phyloP scores from a whole-genome alignment of 1,284 basidiomycete species.

The Boletus sp. region DNA sequence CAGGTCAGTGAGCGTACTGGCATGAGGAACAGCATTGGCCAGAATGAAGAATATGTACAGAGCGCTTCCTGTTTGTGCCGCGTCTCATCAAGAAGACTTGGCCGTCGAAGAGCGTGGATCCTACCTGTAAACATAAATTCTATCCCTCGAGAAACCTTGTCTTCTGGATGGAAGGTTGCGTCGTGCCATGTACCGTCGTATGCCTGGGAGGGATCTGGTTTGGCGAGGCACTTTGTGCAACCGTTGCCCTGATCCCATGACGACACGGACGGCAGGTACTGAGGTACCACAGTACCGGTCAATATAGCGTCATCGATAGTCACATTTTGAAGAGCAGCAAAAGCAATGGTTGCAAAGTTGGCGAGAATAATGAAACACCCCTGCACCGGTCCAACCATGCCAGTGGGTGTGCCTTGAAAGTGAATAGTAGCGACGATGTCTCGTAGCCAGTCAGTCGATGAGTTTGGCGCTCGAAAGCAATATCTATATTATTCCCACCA shows the following conservation, averaged over 20 bases:
- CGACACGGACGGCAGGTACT: constrained; percentile 7
- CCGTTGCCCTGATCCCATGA: neutral
- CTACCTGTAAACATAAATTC: constrained; percentile 14
- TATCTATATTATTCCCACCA: too few species aligned
- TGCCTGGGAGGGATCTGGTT: neutral
- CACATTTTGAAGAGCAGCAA: constrained; percentile 2
- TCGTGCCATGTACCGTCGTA: constrained; percentile 21
- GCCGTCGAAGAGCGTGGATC: neutral
- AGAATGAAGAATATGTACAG: constrained; percentile 23
- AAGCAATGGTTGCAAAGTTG: neutral
- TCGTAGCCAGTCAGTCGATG: too few species aligned
- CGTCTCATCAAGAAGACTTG: neutral
- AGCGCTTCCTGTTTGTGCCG: constrained; percentile 12
- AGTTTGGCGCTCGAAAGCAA: too few species aligned
- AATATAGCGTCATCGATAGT: constrained; percentile 20
- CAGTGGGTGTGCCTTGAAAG: too few species aligned
- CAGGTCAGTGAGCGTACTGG: constrained; percentile 1
- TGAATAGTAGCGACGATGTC: too few species aligned
- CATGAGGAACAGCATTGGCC: rapidly evolving
- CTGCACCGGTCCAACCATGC: too few species aligned
- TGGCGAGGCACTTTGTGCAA: neutral
- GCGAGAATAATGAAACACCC: too few species aligned
- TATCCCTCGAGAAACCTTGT: neutral
- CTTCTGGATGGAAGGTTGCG: neutral
- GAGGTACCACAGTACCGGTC: neutral